Evolutionary conservation across 768 basidiomycete species (phyloP).

Genomic region (Mycena latifolia): DNA sequence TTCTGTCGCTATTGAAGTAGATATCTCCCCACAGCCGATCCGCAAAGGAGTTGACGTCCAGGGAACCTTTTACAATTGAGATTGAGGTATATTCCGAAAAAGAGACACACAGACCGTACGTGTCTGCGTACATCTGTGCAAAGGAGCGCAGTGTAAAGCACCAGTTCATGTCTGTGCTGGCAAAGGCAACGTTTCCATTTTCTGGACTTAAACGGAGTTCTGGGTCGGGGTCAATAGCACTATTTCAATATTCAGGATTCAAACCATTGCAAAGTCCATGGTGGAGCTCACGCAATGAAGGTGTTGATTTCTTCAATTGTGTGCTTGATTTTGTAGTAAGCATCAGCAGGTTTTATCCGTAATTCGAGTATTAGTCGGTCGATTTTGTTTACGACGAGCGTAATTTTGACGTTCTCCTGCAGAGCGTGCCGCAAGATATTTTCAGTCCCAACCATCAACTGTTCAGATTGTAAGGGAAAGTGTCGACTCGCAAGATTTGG

Average conservation of each 20-base stretch:
- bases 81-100: neutral
- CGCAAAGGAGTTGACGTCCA: slow-evolving; percentile 90
- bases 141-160: slow-evolving; percentile 96
- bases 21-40: slow-evolving; percentile 98
- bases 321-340: slow-evolving; percentile 99
- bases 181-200: slow-evolving; percentile 96
- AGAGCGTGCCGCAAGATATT: slow-evolving; percentile 89
- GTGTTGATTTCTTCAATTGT: slow-evolving; percentile 99
- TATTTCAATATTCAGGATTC: slow-evolving; percentile 41
- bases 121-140: slow-evolving; percentile 95
- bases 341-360: slow-evolving; percentile 94
- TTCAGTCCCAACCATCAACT: slow-evolving; percentile 96
- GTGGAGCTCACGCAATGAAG: slow-evolving; percentile 81
- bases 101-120: slow-evolving; percentile 71
- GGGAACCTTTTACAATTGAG: slow-evolving; percentile 59
- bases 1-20: slow-evolving; percentile 90
- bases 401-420: slow-evolving; percentile 90
- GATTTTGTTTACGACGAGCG: slow-evolving; percentile 96
- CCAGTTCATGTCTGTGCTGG: slow-evolving; percentile 97
- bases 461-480: slow-evolving; percentile 32
- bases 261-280: slow-evolving; percentile 3
- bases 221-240: slow-evolving; percentile 90
- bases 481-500: slow-evolving; percentile 16
- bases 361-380: slow-evolving; percentile 97
- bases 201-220: slow-evolving; percentile 93